Evolutionary conservation across 2,329 filamentous ascomycete genomes (phyloP).

Genomic region (Lanzia echinophila): DNA sequence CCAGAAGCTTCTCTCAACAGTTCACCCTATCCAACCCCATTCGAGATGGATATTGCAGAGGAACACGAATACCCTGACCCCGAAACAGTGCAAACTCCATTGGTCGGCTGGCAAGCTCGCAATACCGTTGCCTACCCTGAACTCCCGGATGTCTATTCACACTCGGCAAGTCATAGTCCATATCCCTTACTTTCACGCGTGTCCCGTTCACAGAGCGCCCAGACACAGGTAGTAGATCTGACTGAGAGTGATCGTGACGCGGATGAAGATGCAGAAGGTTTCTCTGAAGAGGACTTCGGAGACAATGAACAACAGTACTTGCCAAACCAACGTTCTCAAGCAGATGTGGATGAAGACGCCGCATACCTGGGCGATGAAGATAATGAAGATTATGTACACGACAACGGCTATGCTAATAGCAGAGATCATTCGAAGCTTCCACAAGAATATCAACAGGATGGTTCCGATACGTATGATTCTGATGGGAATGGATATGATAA

Average conservation of each 20-base stretch:
- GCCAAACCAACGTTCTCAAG: not conserved
- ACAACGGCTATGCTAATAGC: not conserved
- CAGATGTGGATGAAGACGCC: not conserved
- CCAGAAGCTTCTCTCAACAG: too few species aligned
- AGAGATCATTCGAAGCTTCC: not conserved
- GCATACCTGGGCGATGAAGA: not conserved
- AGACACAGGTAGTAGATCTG: conserved; percentile 22
- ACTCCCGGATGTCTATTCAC: not conserved
- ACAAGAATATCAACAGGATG: conserved; percentile 1
- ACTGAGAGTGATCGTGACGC: conserved; percentile 20
- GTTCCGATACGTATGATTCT: not conserved
- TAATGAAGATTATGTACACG: not conserved
- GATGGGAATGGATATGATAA: not conserved
- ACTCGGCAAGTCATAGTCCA: not conserved
- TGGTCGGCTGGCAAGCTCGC: not conserved
- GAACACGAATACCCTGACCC: conserved; percentile 8
- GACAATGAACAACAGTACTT: conserved; percentile 22
- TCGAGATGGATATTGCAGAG: too few species aligned
- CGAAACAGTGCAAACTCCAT: conserved; percentile 6
- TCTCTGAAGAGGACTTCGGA: conserved; percentile 10
- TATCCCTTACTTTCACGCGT: conserved; percentile 10
- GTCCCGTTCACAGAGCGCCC: conserved; percentile 21
- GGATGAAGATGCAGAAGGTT: conserved; percentile 9
- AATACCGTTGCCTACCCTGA: conserved; percentile 19
- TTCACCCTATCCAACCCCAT: too few species aligned